Conservation (phyloP, 345 rosid species). For the Rhodamnia rubescens region DNA sequence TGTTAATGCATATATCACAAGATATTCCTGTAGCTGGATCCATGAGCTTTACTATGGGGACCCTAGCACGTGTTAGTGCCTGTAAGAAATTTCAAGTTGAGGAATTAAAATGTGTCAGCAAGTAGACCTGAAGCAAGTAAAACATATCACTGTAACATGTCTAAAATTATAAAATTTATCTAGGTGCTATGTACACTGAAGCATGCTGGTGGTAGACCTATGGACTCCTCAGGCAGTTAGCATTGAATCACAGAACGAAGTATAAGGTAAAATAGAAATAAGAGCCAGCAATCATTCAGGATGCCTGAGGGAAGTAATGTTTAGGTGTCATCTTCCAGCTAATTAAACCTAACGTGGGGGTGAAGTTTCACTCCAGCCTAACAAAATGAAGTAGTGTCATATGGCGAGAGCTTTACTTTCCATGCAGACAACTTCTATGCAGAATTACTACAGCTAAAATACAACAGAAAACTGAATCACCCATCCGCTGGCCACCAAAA, state of each 20-base stretch:
- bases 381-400: not conserved
- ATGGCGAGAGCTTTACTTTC: not conserved
- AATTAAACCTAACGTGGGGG: not conserved
- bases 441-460: not conserved
- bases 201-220: not conserved
- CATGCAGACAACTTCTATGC: not conserved
- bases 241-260: not conserved
- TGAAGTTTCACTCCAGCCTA: not conserved
- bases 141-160: not conserved
- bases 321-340: not conserved
- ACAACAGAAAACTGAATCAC: not conserved
- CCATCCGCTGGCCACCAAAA: not conserved
- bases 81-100: constrained; percentile 10
- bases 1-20: constrained; percentile 95
- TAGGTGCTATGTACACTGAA: not conserved
- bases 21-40: constrained; percentile 88
- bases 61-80: constrained; percentile 93
- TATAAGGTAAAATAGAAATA: not conserved
- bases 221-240: not conserved
- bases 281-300: not conserved
- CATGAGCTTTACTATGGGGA: constrained; percentile 95
- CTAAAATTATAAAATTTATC: not conserved
- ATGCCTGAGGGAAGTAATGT: not conserved
- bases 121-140: not conserved
- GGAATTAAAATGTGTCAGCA: not conserved